These are phyloP conservation scores for Stygiomarasmius scandens DNA, from an alignment of 1,284 basidiomycete genomes.

Conservation along the genomic window DNA sequence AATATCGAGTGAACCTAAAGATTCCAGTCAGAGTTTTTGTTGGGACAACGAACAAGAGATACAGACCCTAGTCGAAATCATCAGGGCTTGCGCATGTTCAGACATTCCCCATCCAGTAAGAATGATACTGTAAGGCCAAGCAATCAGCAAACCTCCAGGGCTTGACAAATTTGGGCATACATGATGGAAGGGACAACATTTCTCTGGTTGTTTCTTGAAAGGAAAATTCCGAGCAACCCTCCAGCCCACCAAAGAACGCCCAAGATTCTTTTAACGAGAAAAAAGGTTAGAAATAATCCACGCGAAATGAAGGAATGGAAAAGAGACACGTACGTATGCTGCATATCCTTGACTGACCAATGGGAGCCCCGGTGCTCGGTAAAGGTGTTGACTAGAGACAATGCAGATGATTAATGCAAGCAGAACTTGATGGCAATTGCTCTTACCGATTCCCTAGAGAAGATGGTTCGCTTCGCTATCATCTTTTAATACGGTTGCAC, in stretches of 20 bases:
- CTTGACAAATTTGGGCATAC: conserved; percentile 43
- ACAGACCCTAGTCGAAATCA: conserved; percentile 78
- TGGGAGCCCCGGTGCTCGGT: conserved; percentile 83
- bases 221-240: conserved; percentile 85
- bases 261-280: conserved; percentile 41
- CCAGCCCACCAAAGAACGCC: conserved; percentile 88
- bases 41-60: background rate
- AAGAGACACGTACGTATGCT: conserved; percentile 72
- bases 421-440: conserved; percentile 2
- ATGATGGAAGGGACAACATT: conserved; percentile 85
- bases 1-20: conserved; percentile 80
- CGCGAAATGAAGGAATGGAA: conserved; percentile 5
- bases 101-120: conserved; percentile 97
- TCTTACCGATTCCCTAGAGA: conserved; percentile 60
- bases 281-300: too few relatives aligned
- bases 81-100: conserved; percentile 83
- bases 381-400: conserved; percentile 80
- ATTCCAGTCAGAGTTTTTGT: conserved; percentile 5
- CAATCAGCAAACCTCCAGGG: conserved; percentile 10
- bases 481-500: conserved; percentile 26
- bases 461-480: background rate
- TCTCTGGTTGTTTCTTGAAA: conserved; percentile 83
- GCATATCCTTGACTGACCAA: conserved; percentile 94
- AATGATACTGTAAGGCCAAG: conserved; percentile 59
- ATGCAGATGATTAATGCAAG: background rate